Evolutionary conservation across 495 filamentous ascomycete genomes (phyloP), one percentile per base, ranked within the genome.

Genomic region (Aspergillus cristatus): DNA sequence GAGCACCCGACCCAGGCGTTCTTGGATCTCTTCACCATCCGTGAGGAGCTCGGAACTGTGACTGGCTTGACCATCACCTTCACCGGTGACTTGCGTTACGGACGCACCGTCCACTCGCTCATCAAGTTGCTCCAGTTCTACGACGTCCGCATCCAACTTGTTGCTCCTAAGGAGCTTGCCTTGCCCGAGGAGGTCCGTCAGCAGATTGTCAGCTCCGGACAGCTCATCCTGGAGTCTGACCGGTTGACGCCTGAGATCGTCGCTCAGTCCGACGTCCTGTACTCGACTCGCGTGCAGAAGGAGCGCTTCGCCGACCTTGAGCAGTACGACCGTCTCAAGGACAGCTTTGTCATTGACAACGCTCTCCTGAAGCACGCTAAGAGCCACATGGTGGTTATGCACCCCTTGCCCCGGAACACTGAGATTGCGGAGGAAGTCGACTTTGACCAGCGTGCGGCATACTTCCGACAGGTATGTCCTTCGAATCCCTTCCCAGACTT

Each of bases 1-100:
- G 91, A 98, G 66, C 91, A 98, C 61, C 91, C 91, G 3, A 97
- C 93, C 0, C 91, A 98, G 63, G 91, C 91, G 3, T 88, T 98
- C 78, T 73, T 96, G n/a, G 91, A 98, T 53, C 77, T 98, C 45
- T 97, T 94, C 72, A 98, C 91, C 26, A 96, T 98, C 58, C 81
- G 93, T 38, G 88, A 98, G 62, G 91, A 98, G 63, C 72, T 97
- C 14, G 91, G 91, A 38, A 94, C 86, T 3, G 90, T 97, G 36
- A 85, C 84, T 47, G 88, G 86, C 28, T 69, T 97, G 44, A 94
- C 86, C 34, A 90, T 98, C 57, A 98, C 91, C 36, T 98, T 98
- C 58, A 75, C 80, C 35, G 91, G 91, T 50, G 91, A 98, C 51
- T 76, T 98, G 29, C 78, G 79, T 45, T 91, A 94, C 60, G 91